A percentile compares a stretch with the other conserved stretches of the same genome.
phyloP scores from a whole-genome alignment of 148 eudicot species.

The Rhododendron kiyosumense region DNA sequence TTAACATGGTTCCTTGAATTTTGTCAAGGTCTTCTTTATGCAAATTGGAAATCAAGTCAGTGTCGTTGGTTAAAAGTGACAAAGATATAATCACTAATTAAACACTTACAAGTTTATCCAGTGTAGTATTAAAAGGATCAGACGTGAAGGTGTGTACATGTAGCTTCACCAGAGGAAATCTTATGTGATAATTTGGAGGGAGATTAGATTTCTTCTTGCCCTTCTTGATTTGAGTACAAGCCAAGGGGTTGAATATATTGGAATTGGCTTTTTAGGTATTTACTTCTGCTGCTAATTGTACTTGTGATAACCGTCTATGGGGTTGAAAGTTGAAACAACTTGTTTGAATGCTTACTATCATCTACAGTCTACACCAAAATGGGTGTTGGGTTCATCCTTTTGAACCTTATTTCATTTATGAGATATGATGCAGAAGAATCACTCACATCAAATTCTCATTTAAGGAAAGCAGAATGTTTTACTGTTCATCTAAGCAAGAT shows the following conservation, averaged over 20 bases:
- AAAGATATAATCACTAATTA: background rate
- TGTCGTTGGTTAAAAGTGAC: background rate
- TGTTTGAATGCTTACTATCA: background rate
- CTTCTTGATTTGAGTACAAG: background rate
- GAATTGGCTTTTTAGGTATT: background rate
- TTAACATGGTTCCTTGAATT: background rate
- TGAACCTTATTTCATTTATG: background rate
- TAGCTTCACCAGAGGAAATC: background rate
- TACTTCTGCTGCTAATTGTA: background rate
- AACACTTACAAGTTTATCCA: background rate
- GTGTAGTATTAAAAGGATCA: too few species aligned
- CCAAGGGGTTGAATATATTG: background rate
- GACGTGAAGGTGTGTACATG: background rate
- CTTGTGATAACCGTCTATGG: background rate
- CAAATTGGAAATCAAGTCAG: background rate
- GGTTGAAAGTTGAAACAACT: background rate
- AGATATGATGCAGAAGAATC: background rate
- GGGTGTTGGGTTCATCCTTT: background rate
- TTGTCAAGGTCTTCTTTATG: background rate
- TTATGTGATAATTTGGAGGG: background rate
- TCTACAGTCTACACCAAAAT: background rate
- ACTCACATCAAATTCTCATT: background rate
- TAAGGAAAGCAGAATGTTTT: background rate
- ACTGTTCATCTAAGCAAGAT: background rate
- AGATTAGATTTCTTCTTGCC: background rate